A percentile compares a stretch with the other conserved stretches of the same genome.
phyloP scores from a whole-genome alignment of 257 asterid species.

The Thymus quinquecostatus region DNA sequence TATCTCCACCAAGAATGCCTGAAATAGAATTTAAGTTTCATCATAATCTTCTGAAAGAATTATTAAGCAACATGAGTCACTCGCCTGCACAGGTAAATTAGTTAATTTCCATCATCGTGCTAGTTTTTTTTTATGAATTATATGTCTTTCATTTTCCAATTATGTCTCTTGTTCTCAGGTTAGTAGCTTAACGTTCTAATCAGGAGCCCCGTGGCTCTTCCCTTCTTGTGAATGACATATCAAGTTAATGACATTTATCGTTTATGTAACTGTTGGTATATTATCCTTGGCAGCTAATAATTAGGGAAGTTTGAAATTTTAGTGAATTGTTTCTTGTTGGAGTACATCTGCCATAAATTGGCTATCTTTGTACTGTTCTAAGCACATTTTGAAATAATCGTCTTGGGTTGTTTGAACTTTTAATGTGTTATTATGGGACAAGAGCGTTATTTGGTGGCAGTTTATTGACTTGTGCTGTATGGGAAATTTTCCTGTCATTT shows the following conservation, averaged over 20 bases:
- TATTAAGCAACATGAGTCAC: slow-evolving; percentile 87
- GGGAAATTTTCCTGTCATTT: slow-evolving; percentile 16
- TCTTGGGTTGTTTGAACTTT: slow-evolving; percentile 4
- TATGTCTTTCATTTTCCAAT: slow-evolving; percentile 6
- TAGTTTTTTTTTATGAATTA: slow-evolving; percentile 13
- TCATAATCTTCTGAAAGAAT: slow-evolving; percentile 78
- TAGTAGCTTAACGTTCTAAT: slow-evolving; percentile 13
- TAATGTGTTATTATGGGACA: not conserved
- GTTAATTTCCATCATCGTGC: slow-evolving; percentile 15
- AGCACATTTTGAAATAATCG: too few relatives aligned
- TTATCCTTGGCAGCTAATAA: not conserved
- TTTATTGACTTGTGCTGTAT: slow-evolving; percentile 12
- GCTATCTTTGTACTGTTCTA: not conserved
- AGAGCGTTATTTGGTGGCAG: not conserved
- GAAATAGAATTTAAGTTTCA: slow-evolving; percentile 68
- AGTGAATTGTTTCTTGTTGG: slow-evolving; percentile 14
- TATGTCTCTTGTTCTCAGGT: slow-evolving; percentile 15
- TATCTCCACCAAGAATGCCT: slow-evolving; percentile 83
- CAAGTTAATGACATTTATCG: slow-evolving; percentile 10
- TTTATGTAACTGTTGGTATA: not conserved
- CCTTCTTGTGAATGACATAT: not conserved
- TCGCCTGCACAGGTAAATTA: slow-evolving; percentile 91
- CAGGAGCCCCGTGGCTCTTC: not conserved
- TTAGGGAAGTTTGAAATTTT: slow-evolving; percentile 9
- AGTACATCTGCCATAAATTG: slow-evolving; percentile 10